Evolutionary conservation across 331 rosid genomes (phyloP), one percentile per base, ranked within the genome.

Genomic region (Arachis monticola): DNA sequence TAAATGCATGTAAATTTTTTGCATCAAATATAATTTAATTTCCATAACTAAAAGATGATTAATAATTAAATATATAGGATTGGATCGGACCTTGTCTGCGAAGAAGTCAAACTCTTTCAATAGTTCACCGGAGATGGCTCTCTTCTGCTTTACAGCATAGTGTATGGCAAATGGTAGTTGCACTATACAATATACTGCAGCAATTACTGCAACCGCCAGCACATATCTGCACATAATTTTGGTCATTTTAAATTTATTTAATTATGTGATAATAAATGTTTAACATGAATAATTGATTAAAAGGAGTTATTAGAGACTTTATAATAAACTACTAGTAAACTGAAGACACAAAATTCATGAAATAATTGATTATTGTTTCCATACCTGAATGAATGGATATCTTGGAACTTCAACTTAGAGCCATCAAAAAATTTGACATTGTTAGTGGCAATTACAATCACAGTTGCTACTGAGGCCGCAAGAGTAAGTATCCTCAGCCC

Each of bases 91-190:
- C 86, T 81, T 81, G 60, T 86, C 87, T 6, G 77, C 90, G 13
- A 6, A 67, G 82, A 81, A 86, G 77, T 81, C 87, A 68, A 83
- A 86, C 2, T 86, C 69, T 3, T 76, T 78, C 55, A 77, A 70
- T 72, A 46, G 67, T n/a, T 71, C 81, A 60, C 73, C 14, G 59
- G 13, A 66, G 4, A 83, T 67, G 73, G 83, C 3, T 62, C 85
- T 85, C 69, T 70, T 83, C n/a, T 74, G 73, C 12, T 75, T 57
- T 10, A 40, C 17, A 0, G 78, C 85, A 58, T 80, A 50, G 77
- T 80, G 77, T 13, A 83, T 4, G 8, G 85, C 62, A 83, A 82
- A 82, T n/a, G 87, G 84, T 47, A 80, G 46, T 66, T 85, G 89
- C 67, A 80, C 56, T 32, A 74, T 40, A 2, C 74, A 60, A 66